Evolutionary conservation across 345 rosid species (phyloP), one percentile per base, ranked within the genome.

Genomic region (Stellera chamaejasme): DNA sequence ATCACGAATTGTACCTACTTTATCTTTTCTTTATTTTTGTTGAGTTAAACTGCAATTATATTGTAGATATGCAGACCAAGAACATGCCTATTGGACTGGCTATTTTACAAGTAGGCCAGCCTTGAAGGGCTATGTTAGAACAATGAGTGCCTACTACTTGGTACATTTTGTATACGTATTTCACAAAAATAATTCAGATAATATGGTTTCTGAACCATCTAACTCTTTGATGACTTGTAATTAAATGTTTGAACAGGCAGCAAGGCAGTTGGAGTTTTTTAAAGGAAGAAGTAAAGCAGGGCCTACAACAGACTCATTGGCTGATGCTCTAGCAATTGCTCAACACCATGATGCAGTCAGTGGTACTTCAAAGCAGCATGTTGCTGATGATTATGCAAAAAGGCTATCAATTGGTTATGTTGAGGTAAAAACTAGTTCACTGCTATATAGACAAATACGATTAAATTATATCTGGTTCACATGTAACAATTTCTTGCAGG

Each of bases 61-160:
- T 61, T 25, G 49, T 72, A 79, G 84, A 59, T 76, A 79, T 63
- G 84, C 81, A 64, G 84, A 79, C 59, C 44, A 32, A 3, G 60
- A 44, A 69, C 71, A 79, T 69, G 77, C 79, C 50, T 79, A 76
- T 46, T 79, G 84, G 84, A 79, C 84, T 3, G 84, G 84, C 52
- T 79, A 61, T 61, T 79, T 76, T 73, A 71, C 84, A 10, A 76
- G 84, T 55, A 69, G 84, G 45, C 77, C 84, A 5, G 73, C 58
- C 23, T 47, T 76, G 43, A 79, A 79, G 62, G 64, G 75, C 50
- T 76, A 79, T 64, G 79, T 76, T 45, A 71, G 84, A 64, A 59
- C 55, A 46, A 59, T 76, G 75, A 73, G 84, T 54, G 68, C 61
- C 49, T 76, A 76, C 71, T 76, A 76, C 65, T 55, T 79, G 73